These are phyloP conservation scores for Populus ilicifolia DNA, from an alignment of 345 rosid genomes.

Conservation along the genomic window DNA sequence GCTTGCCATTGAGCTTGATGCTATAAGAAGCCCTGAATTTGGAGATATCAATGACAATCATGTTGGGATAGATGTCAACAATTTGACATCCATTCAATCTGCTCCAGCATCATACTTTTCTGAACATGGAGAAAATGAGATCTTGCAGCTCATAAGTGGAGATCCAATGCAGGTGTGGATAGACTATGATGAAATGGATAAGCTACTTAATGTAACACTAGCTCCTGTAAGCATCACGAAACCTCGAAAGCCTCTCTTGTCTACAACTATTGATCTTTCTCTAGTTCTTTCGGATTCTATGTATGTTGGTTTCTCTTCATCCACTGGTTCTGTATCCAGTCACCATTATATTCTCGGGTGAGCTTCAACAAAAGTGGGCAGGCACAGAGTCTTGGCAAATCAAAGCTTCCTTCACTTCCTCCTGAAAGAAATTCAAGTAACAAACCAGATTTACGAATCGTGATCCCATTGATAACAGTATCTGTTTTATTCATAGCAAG, in stretches of 20 bases:
- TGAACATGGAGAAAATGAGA: not conserved
- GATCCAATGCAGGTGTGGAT: constrained; percentile 20
- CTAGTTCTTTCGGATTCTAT: not conserved
- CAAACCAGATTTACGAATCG: not conserved
- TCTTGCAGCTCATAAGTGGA: constrained; percentile 14
- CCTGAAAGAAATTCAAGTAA: not conserved
- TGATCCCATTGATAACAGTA: not conserved
- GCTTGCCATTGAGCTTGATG: constrained; percentile 17
- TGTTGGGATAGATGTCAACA: constrained; percentile 17
- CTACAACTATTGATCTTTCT: constrained; percentile 2
- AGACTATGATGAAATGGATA: constrained; percentile 13
- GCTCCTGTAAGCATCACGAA: constrained; percentile 5
- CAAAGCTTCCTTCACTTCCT: constrained; percentile 20
- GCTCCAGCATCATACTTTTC: not conserved
- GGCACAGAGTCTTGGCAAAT: constrained; percentile 9
- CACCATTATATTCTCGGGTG: constrained; percentile 20
- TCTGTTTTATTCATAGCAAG: not conserved
- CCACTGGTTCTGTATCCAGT: constrained; percentile 18
- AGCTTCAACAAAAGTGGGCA: constrained; percentile 15
- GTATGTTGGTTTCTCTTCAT: constrained; percentile 22
- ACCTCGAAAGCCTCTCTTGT: constrained; percentile 12
- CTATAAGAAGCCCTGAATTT: constrained; percentile 1
- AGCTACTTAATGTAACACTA: constrained; percentile 15
- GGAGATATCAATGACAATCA: constrained; percentile 13
- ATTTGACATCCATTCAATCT: constrained; percentile 7